phyloP scores from a whole-genome alignment of 768 basidiomycete genomes.

The Suillus discolor region DNA sequence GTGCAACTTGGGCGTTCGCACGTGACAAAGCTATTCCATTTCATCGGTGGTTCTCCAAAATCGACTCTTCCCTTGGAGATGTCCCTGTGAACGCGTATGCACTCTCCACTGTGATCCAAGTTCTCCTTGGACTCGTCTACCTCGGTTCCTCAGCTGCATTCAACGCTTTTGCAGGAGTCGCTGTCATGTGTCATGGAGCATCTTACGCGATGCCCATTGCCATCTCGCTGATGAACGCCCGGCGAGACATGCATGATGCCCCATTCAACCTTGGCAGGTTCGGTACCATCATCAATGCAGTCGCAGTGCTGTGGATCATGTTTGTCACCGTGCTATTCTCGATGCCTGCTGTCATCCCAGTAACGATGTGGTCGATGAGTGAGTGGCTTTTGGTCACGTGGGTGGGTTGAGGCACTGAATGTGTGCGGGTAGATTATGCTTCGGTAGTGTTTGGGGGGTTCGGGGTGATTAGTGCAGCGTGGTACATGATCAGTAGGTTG shows the following conservation, averaged over 20 bases:
- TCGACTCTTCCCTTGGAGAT: constrained; percentile 43
- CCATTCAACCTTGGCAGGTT: constrained; percentile 50
- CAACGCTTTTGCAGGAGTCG: constrained; percentile 69
- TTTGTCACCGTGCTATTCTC: constrained; percentile 70
- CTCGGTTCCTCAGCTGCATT: constrained; percentile 65
- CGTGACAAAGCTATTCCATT: constrained; percentile 68
- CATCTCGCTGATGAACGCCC: constrained; percentile 48
- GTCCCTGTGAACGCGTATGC: constrained; percentile 64
- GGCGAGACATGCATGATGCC: constrained; percentile 48
- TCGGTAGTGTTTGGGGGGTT: constrained; percentile 70
- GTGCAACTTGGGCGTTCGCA: constrained; percentile 73
- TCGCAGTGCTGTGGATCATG: constrained; percentile 59
- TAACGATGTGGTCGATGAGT: constrained; percentile 53
- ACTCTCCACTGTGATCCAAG: constrained; percentile 58
- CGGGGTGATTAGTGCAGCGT: constrained; percentile 54
- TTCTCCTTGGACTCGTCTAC: constrained; percentile 63
- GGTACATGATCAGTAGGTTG: constrained; percentile 60
- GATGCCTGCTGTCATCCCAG: constrained; percentile 66
- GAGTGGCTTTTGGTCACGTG: constrained; percentile 15
- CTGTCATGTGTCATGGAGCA: constrained; percentile 66
- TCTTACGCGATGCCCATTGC: constrained; percentile 65
- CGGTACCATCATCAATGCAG: constrained; percentile 48
- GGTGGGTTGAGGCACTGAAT: background rate
- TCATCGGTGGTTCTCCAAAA: constrained; percentile 46
- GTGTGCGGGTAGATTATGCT: constrained; percentile 53